Percentiles rank a stretch among this genome's conserved stretches.
phyloP scores from a whole-genome alignment of 1,284 basidiomycete species.

The Erythrobasidium hasegawianum region DNA sequence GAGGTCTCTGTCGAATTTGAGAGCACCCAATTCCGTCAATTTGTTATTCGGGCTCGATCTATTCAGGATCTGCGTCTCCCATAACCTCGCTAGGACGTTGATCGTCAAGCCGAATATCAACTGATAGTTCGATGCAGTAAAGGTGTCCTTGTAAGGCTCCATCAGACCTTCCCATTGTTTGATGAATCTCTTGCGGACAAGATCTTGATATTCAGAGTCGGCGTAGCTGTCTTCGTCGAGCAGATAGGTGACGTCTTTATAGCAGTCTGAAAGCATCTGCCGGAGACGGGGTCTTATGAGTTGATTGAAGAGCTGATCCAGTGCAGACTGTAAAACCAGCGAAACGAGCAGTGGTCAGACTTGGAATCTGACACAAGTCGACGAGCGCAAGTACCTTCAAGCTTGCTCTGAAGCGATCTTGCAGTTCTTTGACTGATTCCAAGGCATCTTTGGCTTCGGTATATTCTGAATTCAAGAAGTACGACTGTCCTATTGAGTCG shows the following conservation, averaged over 20 bases:
- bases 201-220: conserved; percentile 75
- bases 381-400: conserved; percentile 59
- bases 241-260: conserved; percentile 81
- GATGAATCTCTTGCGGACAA: conserved; percentile 80
- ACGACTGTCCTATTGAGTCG: conserved; percentile 60
- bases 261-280: conserved; percentile 76
- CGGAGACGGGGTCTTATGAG: conserved; percentile 79
- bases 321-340: conserved; percentile 60
- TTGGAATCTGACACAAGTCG: conserved; percentile 37
- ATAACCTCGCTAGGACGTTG: conserved; percentile 81
- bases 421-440: conserved; percentile 56
- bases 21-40: conserved; percentile 91
- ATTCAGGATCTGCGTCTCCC: conserved; percentile 80
- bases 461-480: conserved; percentile 63
- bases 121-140: conserved; percentile 84
- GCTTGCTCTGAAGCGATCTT: conserved; percentile 64
- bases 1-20: conserved; percentile 91
- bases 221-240: conserved; percentile 84
- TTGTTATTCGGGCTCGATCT: conserved; percentile 53
- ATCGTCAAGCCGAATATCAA: conserved; percentile 76
- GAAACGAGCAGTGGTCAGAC: conserved; percentile 31
- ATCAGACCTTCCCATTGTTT: conserved; percentile 75
- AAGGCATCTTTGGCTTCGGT: conserved; percentile 54
- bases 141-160: conserved; percentile 76
- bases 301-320: conserved; percentile 93